phyloP scores from a whole-genome alignment of 164 flowering plant genomes.

The Stephania japonica region DNA sequence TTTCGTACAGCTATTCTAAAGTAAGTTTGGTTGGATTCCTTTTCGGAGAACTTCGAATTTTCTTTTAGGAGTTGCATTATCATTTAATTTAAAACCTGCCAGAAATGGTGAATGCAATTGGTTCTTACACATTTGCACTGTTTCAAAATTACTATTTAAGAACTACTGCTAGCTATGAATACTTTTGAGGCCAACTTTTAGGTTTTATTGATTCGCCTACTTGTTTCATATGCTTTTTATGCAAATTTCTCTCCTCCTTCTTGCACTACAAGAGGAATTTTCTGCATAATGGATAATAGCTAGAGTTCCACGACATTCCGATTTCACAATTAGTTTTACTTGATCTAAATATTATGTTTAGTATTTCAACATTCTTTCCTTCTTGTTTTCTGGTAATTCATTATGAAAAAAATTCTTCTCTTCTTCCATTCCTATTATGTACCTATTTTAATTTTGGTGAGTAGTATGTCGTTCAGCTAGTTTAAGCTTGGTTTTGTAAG shows the following conservation, averaged over 20 bases:
- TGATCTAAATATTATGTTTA: not conserved
- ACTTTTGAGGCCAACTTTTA: not conserved
- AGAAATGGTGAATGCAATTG: not conserved
- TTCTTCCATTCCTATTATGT: not conserved
- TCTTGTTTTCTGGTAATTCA: not conserved
- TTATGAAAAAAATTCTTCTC: not conserved
- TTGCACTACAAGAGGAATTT: not conserved
- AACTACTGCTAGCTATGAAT: not conserved
- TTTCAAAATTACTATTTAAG: not conserved
- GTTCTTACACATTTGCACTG: too few relatives aligned
- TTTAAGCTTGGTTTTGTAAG: too few relatives aligned
- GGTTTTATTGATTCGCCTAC: not conserved
- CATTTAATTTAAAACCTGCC: not conserved
- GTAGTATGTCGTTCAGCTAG: too few relatives aligned
- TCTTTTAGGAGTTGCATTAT: not conserved
- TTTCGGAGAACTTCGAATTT: not conserved
- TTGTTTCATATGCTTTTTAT: not conserved
- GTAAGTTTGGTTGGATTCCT: conserved; percentile 38
- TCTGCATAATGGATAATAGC: not conserved
- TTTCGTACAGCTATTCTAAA: conserved; percentile 91
- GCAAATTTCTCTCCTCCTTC: not conserved
- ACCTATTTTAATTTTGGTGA: too few relatives aligned
- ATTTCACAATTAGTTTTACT: not conserved
- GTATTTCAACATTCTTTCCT: not conserved
- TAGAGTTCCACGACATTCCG: not conserved